Evolutionary conservation across 306 rosid species (phyloP), one percentile per base, ranked within the genome.

Genomic region (Sphenostylis stenocarpa): DNA sequence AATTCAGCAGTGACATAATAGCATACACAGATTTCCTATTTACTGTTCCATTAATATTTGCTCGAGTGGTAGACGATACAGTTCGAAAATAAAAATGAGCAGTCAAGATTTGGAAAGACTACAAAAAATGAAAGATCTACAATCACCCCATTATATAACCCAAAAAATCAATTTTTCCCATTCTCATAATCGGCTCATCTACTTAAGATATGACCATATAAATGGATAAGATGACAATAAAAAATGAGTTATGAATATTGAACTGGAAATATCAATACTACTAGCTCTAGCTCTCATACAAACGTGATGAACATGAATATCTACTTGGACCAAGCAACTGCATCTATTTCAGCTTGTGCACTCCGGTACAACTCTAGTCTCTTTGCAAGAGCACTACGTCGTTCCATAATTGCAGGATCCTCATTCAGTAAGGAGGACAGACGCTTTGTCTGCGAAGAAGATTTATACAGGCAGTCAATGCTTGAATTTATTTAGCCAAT

Each of bases 301-400:
- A 66, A 60, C 20, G 76, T 26, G 57, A 41, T 17, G 24, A 43
- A 39, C 53, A 66, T 26, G 29, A 31, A 29, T 38, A 80, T 68
- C 89, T 89, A 93, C 88, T 94, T 91, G 3, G 98, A 84, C 98
- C 98, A 94, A 73, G 94, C 97, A 77, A 89, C 97, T 4, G 97
- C 81, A 44, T 94, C 97, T 24, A 94, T 91, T 16, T 91, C 97
- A 28, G 90, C 86, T 79, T 91, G 98, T 28, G 98, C 98, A 31
- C 94, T 90, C 68, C 97, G 81, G 86, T 94, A 94, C 45, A 94
- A 66, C 84, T 91, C 98, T 76, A 94, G 88, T 82, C 98, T 94
- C 88, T 90, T 91, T 3, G 93, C 93, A 0, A 94, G 88, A 52
- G 86, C 90, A 62, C 81, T 2, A 1, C 97, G 98, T 23, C 95